phyloP scores from a whole-genome alignment of 192 early-diverging fungal genomes.

The Umbelopsis sp. region DNA sequence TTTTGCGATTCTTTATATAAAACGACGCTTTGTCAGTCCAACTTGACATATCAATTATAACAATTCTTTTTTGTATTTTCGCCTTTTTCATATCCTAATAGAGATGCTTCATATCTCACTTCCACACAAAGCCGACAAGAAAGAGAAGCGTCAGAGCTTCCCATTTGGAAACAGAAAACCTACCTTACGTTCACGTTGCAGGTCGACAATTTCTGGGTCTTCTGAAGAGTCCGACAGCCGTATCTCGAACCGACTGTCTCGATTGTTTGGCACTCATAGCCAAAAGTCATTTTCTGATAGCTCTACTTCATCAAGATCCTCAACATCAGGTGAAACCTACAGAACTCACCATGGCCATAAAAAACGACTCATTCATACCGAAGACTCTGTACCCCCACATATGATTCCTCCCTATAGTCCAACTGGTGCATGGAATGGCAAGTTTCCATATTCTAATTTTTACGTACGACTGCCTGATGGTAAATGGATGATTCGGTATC shows the following conservation, averaged over 20 bases:
- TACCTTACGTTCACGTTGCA: background rate
- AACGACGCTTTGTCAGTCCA: background rate
- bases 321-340: background rate
- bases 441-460: conserved; percentile 44
- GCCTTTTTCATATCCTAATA: no score
- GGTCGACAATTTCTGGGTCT: background rate
- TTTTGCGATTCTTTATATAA: background rate
- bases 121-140: background rate
- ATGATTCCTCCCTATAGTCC: conserved; percentile 36
- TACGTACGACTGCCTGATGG: conserved; percentile 40
- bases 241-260: background rate
- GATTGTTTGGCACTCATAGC: background rate
- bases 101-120: no score
- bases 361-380: background rate
- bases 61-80: no score
- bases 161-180: background rate
- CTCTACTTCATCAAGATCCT: background rate
- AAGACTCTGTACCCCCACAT: conserved; percentile 1
- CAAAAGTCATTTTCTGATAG: background rate
- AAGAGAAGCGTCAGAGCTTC: background rate
- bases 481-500: conserved; percentile 44
- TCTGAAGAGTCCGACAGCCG: background rate
- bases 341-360: background rate
- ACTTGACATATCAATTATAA: no score
- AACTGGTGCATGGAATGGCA: conserved; percentile 29